phyloP scores from a whole-genome alignment of 192 early-diverging fungal genomes.

The Backusella tuberculispora region DNA sequence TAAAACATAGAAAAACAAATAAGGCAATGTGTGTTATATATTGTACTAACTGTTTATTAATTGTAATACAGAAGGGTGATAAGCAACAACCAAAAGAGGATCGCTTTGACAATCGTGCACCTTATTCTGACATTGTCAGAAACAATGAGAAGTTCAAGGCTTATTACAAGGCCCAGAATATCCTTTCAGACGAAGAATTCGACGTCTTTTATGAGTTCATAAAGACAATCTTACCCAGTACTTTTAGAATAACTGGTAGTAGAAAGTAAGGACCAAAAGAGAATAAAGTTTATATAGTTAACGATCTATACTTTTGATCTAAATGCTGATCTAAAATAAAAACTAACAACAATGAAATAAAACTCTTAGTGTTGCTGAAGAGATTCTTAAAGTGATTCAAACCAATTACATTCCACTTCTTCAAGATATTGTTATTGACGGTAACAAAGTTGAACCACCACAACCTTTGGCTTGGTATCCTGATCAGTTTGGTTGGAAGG shows the following conservation, averaged over 20 bases:
- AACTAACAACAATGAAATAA: not conserved
- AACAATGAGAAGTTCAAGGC: constrained; percentile 66
- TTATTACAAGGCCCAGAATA: constrained; percentile 78
- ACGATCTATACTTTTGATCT: too few species aligned
- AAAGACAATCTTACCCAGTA: constrained; percentile 79
- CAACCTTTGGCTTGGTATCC: constrained; percentile 89
- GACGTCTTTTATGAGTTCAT: constrained; percentile 71
- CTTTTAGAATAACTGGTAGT: constrained; percentile 94
- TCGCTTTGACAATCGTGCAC: not conserved
- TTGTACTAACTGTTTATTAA: not conserved
- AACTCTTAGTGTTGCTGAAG: constrained; percentile 58
- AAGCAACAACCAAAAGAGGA: not conserved
- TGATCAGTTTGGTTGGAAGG: constrained; percentile 89
- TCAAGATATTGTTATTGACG: constrained; percentile 67
- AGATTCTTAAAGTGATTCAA: constrained; percentile 75
- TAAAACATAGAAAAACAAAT: not conserved
- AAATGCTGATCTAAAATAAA: not conserved
- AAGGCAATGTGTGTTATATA: not conserved
- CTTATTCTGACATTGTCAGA: constrained; percentile 50
- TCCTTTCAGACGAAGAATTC: constrained; percentile 87
- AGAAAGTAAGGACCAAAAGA: constrained; percentile 53
- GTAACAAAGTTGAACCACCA: constrained; percentile 74
- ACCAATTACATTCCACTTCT: constrained; percentile 53
- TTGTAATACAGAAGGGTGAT: not conserved
- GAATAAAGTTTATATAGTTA: too few species aligned